Conservation (phyloP, 305 asterid species). For the Fraxinus nigra region DNA sequence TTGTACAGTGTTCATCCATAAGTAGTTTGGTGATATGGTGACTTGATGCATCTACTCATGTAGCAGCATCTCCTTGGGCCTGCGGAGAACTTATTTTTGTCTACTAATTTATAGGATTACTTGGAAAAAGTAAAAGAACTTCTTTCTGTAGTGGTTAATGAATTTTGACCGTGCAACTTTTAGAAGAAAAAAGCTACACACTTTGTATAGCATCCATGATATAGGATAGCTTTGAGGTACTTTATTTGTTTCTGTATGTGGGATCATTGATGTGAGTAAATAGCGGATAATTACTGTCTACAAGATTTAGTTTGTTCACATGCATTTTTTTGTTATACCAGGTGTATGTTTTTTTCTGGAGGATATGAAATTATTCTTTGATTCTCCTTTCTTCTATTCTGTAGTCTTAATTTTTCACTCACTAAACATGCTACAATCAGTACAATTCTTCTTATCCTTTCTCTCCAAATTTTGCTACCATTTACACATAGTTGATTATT, state of each 20-base stretch:
- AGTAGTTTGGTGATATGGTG: not conserved
- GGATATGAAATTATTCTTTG: not conserved
- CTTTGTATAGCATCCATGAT: not conserved
- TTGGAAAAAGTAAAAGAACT: not conserved
- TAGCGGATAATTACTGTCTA: not conserved
- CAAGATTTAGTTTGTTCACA: not conserved
- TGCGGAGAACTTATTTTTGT: not conserved
- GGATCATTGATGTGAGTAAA: not conserved
- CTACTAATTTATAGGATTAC: not conserved
- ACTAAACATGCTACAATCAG: not conserved
- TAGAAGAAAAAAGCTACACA: not conserved
- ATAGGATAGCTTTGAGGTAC: not conserved
- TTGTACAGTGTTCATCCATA: not conserved
- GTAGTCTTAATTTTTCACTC: not conserved
- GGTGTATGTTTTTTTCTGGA: not conserved
- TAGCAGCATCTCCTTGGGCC: not conserved
- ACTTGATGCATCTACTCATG: not conserved
- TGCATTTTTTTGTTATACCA: not conserved
- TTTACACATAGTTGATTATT: slow-evolving; percentile 21
- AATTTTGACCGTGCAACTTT: not conserved
- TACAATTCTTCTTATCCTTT: not conserved
- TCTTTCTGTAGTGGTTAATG: not conserved
- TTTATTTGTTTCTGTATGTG: not conserved
- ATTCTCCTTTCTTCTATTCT: not conserved
- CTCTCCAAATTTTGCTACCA: slow-evolving; percentile 2